phyloP scores from a whole-genome alignment of 1,284 basidiomycete genomes.

The Papiliotrema nemorosa region DNA sequence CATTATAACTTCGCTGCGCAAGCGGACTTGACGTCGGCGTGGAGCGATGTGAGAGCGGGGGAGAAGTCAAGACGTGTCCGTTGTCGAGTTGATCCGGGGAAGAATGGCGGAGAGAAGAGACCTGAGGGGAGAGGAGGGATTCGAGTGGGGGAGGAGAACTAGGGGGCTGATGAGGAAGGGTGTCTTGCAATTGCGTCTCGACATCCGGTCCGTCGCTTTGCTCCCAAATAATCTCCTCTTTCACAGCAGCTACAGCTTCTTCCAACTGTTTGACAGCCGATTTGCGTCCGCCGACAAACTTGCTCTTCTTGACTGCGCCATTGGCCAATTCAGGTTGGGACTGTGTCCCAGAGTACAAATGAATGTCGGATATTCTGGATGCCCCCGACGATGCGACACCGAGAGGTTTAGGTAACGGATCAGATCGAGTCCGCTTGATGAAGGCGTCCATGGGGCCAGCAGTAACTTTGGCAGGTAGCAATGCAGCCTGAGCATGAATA shows the following conservation, averaged over 20 bases:
- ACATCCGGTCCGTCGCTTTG: constrained; percentile 15
- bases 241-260: not conserved
- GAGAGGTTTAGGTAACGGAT: constrained; percentile 30
- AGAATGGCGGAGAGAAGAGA: too few species aligned
- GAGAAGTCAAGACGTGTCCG: not conserved
- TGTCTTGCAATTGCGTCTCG: constrained; percentile 2
- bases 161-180: constrained; percentile 1
- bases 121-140: not conserved
- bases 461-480: constrained; percentile 11
- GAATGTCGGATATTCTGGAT: constrained; percentile 35
- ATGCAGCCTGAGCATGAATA: constrained; percentile 13
- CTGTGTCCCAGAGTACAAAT: not conserved
- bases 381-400: constrained; percentile 35
- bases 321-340: constrained; percentile 1
- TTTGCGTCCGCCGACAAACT: constrained; percentile 2
- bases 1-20: not conserved
- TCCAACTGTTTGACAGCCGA: constrained; percentile 1
- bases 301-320: constrained; percentile 3
- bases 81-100: not conserved
- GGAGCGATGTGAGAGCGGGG: not conserved
- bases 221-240: constrained; percentile 24
- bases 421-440: constrained; percentile 25
- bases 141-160: not conserved
- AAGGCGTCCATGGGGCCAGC: constrained; percentile 43
- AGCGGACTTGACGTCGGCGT: not conserved